Evolutionary conservation across 164 flowering plant species (phyloP).

Genomic region (Tetrastigma voinierianum): DNA sequence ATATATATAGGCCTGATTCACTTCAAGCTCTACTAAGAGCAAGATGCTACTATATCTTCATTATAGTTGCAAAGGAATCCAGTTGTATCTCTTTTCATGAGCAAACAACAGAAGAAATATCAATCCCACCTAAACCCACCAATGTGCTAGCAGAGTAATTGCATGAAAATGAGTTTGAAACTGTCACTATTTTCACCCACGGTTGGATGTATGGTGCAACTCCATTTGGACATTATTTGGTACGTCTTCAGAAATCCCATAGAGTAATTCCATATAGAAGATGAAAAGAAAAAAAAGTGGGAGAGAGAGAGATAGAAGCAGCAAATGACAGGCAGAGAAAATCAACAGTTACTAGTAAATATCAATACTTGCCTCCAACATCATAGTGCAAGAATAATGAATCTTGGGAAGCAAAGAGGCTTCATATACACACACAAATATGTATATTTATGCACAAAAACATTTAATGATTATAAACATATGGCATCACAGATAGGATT

Average conservation of each 20-base stretch:
- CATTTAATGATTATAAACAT: background rate
- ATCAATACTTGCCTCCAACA: background rate
- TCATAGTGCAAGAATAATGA: background rate
- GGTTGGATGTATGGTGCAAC: background rate
- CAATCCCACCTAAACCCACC: no score
- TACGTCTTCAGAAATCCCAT: background rate
- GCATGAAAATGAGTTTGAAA: background rate
- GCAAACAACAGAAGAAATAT: no score
- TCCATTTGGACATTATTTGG: background rate
- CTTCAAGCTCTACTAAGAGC: no score
- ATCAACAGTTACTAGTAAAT: background rate
- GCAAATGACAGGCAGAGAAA: constrained; percentile 1
- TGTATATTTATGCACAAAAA: constrained; percentile 11
- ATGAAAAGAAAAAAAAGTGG: background rate
- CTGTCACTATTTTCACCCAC: background rate
- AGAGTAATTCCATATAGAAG: background rate
- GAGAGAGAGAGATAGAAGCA: background rate
- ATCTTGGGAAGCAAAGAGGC: background rate
- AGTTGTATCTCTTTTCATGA: no score
- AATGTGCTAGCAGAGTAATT: background rate
- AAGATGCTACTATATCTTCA: no score
- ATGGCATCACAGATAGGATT: background rate
- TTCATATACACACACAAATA: background rate
- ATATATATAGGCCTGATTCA: no score
- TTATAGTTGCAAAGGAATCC: no score